Conservation (phyloP, 495 filamentous ascomycete genomes). For the Pyronema domesticum region DNA sequence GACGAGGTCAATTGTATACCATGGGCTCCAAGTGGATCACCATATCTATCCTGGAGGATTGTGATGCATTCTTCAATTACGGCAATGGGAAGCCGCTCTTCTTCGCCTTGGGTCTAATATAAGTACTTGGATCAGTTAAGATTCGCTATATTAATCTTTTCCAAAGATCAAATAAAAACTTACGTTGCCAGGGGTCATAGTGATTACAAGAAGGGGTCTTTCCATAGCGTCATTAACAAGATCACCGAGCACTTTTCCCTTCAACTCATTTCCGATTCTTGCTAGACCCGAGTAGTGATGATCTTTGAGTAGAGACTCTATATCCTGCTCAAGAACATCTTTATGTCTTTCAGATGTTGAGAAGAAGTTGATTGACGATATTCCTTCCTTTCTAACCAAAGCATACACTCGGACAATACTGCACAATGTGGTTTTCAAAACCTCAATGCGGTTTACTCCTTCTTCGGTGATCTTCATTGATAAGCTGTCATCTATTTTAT, state of each 20-base stretch:
- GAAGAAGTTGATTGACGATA: neutral
- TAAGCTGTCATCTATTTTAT: constrained; percentile 39
- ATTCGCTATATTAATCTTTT: neutral
- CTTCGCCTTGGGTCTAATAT: neutral
- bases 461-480: constrained; percentile 48
- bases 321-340: constrained; percentile 15
- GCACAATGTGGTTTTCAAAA: constrained; percentile 39
- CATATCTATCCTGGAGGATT: neutral
- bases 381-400: neutral
- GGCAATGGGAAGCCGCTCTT: neutral
- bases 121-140: neutral
- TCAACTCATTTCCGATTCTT: constrained; percentile 44
- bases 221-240: constrained; percentile 28
- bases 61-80: neutral
- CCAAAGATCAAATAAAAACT: neutral
- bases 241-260: constrained; percentile 39
- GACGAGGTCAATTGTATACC: neutral
- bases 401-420: constrained; percentile 40
- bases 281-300: constrained; percentile 46
- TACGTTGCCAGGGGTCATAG: constrained; percentile 36
- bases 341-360: neutral
- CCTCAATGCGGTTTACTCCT: constrained; percentile 39
- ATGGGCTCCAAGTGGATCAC: neutral
- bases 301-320: constrained; percentile 33
- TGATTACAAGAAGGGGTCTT: constrained; percentile 50